phyloP scores from a whole-genome alignment of 1,284 basidiomycete species.

The Leccinum solheimii region DNA sequence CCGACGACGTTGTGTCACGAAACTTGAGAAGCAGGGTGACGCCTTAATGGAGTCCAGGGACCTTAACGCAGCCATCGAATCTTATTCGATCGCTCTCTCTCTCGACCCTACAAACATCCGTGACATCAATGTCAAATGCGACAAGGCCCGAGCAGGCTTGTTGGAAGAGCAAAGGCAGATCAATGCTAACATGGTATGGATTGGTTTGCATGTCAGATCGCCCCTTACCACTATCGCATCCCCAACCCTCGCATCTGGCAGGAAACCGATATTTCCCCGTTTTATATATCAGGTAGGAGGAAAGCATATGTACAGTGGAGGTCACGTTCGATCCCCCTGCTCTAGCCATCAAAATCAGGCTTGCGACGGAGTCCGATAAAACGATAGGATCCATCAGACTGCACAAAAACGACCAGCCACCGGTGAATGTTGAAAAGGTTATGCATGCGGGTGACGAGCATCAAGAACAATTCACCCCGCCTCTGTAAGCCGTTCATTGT shows the following conservation, averaged over 20 bases:
- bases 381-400: conserved; percentile 8
- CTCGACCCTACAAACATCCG: neutral
- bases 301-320: neutral
- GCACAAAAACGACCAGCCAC: conserved; percentile 1
- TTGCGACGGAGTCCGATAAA: conserved; percentile 9
- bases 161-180: neutral
- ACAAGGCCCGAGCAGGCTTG: neutral
- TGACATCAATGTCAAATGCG: neutral
- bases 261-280: too few species aligned
- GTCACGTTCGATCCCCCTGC: neutral
- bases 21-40: neutral
- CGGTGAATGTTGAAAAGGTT: neutral
- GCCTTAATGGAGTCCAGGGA: neutral
- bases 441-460: neutral
- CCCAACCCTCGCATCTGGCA: too few species aligned
- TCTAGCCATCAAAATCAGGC: conserved; percentile 13
- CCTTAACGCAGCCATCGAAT: neutral
- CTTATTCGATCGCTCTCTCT: too few species aligned
- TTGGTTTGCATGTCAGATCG: too few species aligned
- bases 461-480: neutral
- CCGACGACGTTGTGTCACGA: neutral
- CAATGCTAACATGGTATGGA: neutral
- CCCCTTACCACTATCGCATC: too few species aligned
- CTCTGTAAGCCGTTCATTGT: conserved; percentile 6
- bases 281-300: neutral